These are phyloP conservation scores for rapeseed (Brassica napus) DNA, from an alignment of 345 rosid species.

Conservation along the genomic window DNA sequence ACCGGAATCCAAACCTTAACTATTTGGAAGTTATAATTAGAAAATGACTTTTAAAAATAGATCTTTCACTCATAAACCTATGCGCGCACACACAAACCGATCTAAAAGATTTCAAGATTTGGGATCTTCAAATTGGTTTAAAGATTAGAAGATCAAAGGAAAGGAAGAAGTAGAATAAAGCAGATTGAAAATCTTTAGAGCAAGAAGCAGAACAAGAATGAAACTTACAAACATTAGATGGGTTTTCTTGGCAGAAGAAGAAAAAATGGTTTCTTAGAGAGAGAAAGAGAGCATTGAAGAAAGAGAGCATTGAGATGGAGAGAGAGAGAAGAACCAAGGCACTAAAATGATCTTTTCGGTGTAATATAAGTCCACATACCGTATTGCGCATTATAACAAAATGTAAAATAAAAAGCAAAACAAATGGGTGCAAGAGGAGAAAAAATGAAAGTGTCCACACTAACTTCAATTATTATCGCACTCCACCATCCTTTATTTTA, in stretches of 20 bases:
- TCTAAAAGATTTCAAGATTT: slow-evolving; percentile 28
- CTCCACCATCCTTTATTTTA: slow-evolving; percentile 37
- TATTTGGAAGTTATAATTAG: not conserved
- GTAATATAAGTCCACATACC: slow-evolving; percentile 42
- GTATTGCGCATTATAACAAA: slow-evolving; percentile 30
- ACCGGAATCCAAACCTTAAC: not conserved
- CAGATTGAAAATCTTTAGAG: not conserved
- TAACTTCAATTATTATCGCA: slow-evolving; percentile 42
- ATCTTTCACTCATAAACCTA: not conserved
- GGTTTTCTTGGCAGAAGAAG: not conserved
- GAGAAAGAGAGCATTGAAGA: slow-evolving; percentile 1
- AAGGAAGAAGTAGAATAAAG: not conserved
- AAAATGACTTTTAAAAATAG: not conserved
- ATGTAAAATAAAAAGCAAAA: slow-evolving; percentile 17
- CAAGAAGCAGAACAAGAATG: not conserved
- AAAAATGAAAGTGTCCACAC: not conserved
- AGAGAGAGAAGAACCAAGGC: slow-evolving; percentile 14
- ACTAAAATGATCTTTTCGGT: slow-evolving; percentile 19
- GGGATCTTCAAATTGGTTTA: slow-evolving; percentile 11
- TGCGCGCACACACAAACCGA: slow-evolving; percentile 12
- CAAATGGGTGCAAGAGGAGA: not conserved
- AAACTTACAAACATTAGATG: not conserved
- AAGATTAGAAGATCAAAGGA: not conserved
- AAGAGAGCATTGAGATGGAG: not conserved
- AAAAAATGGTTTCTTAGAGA: not conserved